phyloP scores from a whole-genome alignment of 2,329 filamentous ascomycete species.

The Xylaria sp. region DNA sequence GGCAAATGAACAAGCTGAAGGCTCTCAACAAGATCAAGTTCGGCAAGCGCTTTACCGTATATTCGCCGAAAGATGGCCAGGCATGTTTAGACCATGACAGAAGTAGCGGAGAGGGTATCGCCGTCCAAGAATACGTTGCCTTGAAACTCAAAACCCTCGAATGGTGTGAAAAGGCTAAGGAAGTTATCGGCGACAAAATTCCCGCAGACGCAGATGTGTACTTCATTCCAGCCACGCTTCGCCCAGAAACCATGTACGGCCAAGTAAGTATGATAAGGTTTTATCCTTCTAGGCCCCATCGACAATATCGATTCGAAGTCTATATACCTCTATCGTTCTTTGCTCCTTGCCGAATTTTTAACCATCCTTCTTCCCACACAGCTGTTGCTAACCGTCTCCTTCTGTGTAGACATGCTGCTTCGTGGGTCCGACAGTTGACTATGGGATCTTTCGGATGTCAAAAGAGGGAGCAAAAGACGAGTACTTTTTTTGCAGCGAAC shows the following conservation, averaged over 20 bases:
- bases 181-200: constrained; percentile 79
- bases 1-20: constrained; percentile 96
- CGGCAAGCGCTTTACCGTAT: constrained; percentile 92
- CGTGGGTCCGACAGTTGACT: constrained; percentile 87
- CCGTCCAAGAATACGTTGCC: constrained; percentile 91
- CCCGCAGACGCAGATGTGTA: constrained; percentile 83
- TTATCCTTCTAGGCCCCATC: not conserved
- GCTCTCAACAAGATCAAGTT: constrained; percentile 94
- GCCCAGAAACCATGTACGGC: constrained; percentile 99
- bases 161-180: constrained; percentile 82
- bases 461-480: constrained; percentile 70
- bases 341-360: not conserved
- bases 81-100: constrained; percentile 90
- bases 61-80: constrained; percentile 89
- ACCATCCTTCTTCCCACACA: not conserved
- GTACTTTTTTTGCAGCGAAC: constrained; percentile 85
- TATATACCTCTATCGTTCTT: not conserved
- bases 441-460: constrained; percentile 75
- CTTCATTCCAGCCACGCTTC: constrained; percentile 90
- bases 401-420: constrained; percentile 79
- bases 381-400: constrained; percentile 1
- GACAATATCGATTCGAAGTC: not conserved
- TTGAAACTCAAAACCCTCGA: constrained; percentile 91
- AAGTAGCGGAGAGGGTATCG: constrained; percentile 81
- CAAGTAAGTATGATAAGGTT: constrained; percentile 57